Evolutionary conservation across 176 grass and related monocot species (phyloP).

Genomic region (Oryza longistaminata): DNA sequence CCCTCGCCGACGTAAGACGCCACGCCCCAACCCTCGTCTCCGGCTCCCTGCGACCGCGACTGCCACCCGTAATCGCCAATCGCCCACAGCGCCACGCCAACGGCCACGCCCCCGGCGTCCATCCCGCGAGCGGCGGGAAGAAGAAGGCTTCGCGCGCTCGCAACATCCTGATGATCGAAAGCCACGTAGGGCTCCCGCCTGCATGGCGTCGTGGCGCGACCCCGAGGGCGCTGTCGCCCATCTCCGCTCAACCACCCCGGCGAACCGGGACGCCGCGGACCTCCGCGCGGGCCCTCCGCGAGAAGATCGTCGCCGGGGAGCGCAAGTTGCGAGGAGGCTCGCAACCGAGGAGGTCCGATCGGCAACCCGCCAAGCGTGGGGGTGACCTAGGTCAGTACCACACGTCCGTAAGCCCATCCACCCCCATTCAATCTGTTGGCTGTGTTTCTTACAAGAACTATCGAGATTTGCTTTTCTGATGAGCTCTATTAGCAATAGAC

Average conservation of each 20-base stretch:
- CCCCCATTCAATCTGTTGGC: neutral
- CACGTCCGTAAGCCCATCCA: neutral
- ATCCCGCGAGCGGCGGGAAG: too few relatives aligned
- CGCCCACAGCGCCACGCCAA: too few relatives aligned
- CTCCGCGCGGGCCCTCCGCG: constrained; percentile 57
- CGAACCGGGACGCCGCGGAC: constrained; percentile 70
- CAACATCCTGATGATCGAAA: constrained; percentile 98
- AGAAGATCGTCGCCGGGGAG: constrained; percentile 67
- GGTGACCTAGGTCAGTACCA: constrained; percentile 75
- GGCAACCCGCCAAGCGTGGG: constrained; percentile 90
- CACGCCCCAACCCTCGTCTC: too few relatives aligned
- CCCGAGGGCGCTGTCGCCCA: constrained; percentile 77
- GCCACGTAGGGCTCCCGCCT: constrained; percentile 91
- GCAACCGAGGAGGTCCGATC: constrained; percentile 69
- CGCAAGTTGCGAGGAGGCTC: constrained; percentile 65
- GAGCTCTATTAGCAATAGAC: neutral
- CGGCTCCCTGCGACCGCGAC: too few relatives aligned
- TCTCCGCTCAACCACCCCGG: constrained; percentile 81
- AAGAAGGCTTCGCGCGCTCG: too few relatives aligned
- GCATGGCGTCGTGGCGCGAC: constrained; percentile 87
- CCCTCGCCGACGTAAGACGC: too few relatives aligned
- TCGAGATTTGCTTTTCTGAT: constrained; percentile 22
- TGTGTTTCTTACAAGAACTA: neutral
- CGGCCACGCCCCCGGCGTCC: too few relatives aligned
- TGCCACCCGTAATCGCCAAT: too few relatives aligned